These are phyloP conservation scores for Tetragonia tetragonoides DNA, from an alignment of 148 eudicot species.

Conservation along the genomic window DNA sequence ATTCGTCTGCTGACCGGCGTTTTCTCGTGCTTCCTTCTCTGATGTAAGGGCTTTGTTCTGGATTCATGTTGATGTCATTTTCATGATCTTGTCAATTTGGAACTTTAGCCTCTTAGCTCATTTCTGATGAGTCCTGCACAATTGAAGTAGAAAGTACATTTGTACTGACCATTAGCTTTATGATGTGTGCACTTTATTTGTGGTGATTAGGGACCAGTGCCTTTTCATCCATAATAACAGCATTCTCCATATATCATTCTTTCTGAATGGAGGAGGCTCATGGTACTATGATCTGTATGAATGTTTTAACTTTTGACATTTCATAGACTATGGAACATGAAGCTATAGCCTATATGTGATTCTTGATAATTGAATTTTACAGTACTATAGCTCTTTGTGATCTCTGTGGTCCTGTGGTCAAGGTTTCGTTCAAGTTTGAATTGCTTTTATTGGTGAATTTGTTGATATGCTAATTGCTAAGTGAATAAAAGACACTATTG, in stretches of 20 bases:
- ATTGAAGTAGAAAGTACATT: neutral
- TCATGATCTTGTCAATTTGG: neutral
- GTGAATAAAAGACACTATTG: neutral
- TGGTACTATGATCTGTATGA: neutral
- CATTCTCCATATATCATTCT: neutral
- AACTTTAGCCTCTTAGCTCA: neutral
- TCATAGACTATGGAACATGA: neutral
- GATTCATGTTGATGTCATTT: neutral
- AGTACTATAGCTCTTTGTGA: neutral
- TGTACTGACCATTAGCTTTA: neutral
- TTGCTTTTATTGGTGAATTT: neutral
- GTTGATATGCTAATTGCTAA: neutral
- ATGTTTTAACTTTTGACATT: neutral
- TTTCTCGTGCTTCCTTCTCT: constrained; percentile 87
- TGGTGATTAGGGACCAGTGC: neutral
- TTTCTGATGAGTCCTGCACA: neutral
- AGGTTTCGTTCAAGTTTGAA: neutral
- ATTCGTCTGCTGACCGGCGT: constrained; percentile 67
- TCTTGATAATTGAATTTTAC: neutral
- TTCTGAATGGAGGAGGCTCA: neutral
- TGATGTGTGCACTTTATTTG: neutral
- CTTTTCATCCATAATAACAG: neutral
- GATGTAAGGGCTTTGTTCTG: constrained; percentile 42
- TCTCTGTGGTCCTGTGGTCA: neutral
- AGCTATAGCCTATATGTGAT: neutral